Evolutionary conservation across 179 eudicot genomes (phyloP).

Genomic region (Spergularia azorica): DNA sequence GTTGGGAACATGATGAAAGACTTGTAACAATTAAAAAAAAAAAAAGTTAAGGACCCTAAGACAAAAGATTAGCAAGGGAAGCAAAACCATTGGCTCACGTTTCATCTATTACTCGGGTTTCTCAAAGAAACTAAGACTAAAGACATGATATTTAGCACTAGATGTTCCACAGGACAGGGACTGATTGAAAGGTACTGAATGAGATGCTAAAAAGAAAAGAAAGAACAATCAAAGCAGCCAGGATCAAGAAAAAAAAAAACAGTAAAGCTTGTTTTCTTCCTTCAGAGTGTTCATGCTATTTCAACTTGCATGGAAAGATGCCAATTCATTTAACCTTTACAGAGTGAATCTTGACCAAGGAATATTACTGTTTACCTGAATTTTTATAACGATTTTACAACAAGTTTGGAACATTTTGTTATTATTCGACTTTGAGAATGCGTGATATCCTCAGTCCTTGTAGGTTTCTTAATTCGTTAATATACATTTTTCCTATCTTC

Average conservation of each 20-base stretch:
- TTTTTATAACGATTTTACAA: background rate
- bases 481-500: too few relatives aligned
- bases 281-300: background rate
- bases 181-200: background rate
- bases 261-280: background rate
- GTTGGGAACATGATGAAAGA: background rate
- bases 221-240: slow-evolving; percentile 5
- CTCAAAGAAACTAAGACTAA: slow-evolving; percentile 2
- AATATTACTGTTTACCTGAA: background rate
- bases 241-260: background rate
- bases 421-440: too few relatives aligned
- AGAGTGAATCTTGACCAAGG: background rate
- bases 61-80: background rate
- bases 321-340: background rate
- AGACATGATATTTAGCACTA: background rate
- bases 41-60: background rate
- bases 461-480: background rate
- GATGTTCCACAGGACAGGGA: background rate
- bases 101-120: background rate
- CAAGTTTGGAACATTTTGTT: background rate
- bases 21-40: background rate
- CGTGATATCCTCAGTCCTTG: too few relatives aligned
- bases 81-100: background rate
- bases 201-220: background rate
- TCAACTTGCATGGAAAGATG: background rate